Base-by-base conservation (phyloP, 2,329 filamentous ascomycete genomes). In the Aureobasidium sp. region DNA sequence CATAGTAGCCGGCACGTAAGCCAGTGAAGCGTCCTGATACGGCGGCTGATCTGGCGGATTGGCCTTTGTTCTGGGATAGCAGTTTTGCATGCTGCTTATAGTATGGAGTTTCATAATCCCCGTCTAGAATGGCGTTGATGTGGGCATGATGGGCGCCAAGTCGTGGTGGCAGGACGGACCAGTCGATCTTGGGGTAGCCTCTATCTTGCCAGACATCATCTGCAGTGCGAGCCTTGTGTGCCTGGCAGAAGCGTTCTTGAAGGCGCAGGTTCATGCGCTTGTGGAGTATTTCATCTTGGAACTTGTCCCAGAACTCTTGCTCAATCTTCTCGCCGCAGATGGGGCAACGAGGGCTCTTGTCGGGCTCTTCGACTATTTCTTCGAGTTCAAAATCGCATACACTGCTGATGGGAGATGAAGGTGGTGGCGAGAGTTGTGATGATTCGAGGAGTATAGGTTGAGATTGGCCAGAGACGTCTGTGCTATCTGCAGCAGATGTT, bases 111-210 rank as follows among this genome's bases (percentile, higher is more conserved):
- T 64, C 36, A 14, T 59, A 61, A 14, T 61, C 59, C 3, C 68
- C 65, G 14, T 68, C 67, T 8, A 75, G 61, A 0, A 75, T 62
- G 20, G 65, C 62, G 9, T 64, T 41, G 12, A 73, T 62, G 1
- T 66, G 65, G 11, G 55, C 41, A 31, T 69, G 65, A 41, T 72
- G 70, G 25, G 67, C 63, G 27, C 48, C 56, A 55, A 75, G 64
- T 31, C 73, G 66, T 31, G 49, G 42, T 6, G 62, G 48, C 7
- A 75, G 58, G 8, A 37, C 37, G 1, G 57, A 62, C 73, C 73
- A 75, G 49, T 74, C 68, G 39, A 75, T 71, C 17, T 65, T 64
- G 2, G 73, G 73, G 60, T 74, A 75, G 0, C 66, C 65, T 55
- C 67, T 63, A 45, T 68, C 67, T 29, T 63, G 31, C 70, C 71